Evolutionary conservation across 2,329 filamentous ascomycete species (phyloP).

Genomic region (Phyllosticta capitalensis): DNA sequence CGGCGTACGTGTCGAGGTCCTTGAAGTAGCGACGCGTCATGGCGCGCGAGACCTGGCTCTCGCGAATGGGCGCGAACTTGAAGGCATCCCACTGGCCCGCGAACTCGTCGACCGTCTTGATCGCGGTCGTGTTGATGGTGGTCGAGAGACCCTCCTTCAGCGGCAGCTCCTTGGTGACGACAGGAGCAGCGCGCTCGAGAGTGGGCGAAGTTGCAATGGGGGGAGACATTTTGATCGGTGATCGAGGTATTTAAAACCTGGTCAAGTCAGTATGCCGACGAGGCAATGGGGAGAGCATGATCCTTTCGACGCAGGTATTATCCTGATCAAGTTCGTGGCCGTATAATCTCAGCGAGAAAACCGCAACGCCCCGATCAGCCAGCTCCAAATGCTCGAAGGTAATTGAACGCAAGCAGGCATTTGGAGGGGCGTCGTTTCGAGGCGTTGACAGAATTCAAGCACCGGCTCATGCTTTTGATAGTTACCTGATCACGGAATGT

Average conservation of each 20-base stretch:
- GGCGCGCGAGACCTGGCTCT: conserved; percentile 83
- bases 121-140: conserved; percentile 34
- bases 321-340: conserved; percentile 91
- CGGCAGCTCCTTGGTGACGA: conserved; percentile 31
- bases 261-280: conserved; percentile 17
- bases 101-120: conserved; percentile 53
- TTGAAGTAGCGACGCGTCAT: conserved; percentile 91
- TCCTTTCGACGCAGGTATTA: conserved; percentile 97
- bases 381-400: conserved; percentile 1
- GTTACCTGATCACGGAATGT: conserved; percentile 8
- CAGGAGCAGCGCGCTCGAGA: conserved; percentile 27
- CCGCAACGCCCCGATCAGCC: conserved; percentile 26
- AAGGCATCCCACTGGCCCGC: conserved; percentile 73
- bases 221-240: conserved; percentile 58
- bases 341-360: conserved; percentile 69
- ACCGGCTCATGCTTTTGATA: conserved; percentile 30
- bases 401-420: conserved; percentile 1
- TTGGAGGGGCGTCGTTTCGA: conserved; percentile 7
- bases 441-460: conserved; percentile 21
- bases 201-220: conserved; percentile 55
- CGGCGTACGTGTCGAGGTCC: conserved; percentile 80
- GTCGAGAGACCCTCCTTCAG: conserved; percentile 34
- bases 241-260: conserved; percentile 18
- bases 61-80: conserved; percentile 76
- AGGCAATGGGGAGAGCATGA: conserved; percentile 63